These are phyloP conservation scores for Mallotus repandus DNA, from an alignment of 441 rosid genomes.

Conservation along the genomic window DNA sequence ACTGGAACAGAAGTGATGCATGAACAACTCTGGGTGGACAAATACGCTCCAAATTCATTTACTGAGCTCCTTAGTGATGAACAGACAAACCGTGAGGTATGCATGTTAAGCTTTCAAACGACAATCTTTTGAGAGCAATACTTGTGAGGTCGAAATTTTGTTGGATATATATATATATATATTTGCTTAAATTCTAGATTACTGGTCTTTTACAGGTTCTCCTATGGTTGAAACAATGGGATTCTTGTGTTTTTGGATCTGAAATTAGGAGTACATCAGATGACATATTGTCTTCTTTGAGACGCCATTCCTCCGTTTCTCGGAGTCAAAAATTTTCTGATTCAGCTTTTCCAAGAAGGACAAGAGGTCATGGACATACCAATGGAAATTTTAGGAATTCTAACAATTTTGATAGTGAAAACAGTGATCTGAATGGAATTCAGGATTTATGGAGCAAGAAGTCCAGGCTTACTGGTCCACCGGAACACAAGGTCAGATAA, in stretches of 20 bases:
- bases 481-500: slow-evolving; percentile 82
- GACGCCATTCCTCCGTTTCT: slow-evolving; percentile 71
- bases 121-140: slow-evolving; percentile 10
- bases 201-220: slow-evolving; percentile 61
- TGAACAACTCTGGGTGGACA: slow-evolving; percentile 95
- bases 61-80: slow-evolving; percentile 99
- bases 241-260: slow-evolving; percentile 95
- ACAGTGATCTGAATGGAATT: slow-evolving; percentile 38
- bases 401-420: slow-evolving; percentile 36
- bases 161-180: too few species aligned
- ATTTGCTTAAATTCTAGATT: slow-evolving; percentile 26
- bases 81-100: slow-evolving; percentile 95
- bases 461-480: slow-evolving; percentile 64
- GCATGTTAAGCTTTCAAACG: slow-evolving; percentile 14
- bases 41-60: slow-evolving; percentile 91
- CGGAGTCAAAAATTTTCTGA: slow-evolving; percentile 56
- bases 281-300: slow-evolving; percentile 83
- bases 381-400: slow-evolving; percentile 44
- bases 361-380: slow-evolving; percentile 46
- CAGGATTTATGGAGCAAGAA: slow-evolving; percentile 53
- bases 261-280: slow-evolving; percentile 92
- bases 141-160: slow-evolving; percentile 19
- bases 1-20: slow-evolving; percentile 45
- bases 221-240: slow-evolving; percentile 99
- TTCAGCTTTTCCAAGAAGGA: slow-evolving; percentile 51